Base-by-base conservation (phyloP, 2,329 filamentous ascomycete species). In the Colletotrichum sp. region DNA sequence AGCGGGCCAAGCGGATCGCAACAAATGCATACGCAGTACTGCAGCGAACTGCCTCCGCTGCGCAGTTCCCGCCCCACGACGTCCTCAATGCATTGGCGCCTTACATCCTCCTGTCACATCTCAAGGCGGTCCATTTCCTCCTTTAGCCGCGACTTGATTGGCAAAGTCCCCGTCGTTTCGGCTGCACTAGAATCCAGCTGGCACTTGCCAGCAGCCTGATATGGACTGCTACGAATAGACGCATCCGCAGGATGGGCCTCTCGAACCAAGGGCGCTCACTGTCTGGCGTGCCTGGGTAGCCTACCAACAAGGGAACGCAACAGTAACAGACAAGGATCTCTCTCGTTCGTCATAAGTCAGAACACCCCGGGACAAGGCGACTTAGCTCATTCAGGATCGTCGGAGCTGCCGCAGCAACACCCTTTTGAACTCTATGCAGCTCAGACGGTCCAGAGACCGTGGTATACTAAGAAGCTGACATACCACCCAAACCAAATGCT, bases 81-180 rank as follows among this genome's bases (percentile, higher is more conserved):
- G 52, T 26, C n/a, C 44, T 60, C 55, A 60, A 75, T 72, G 73
- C 68, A 64, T 75, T 75, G 73, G 69, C 73, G 73, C 73, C 73
- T 72, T 75, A 75, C 69, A 34, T 62, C 18, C 24, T 66, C 57
- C 18, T 44, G 55, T 24, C 39, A 63, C 39, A 68, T 63, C 30
- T 52, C 39, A 30, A 66, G 32, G 62, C 36, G 68, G 16, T 39
- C 68, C 36, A 71, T 62, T 44, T 8, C 55, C 16, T 62, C 13
- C n/a, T 28, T 71, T n/a, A 21, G 13, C 34, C 62, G 30, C 13
- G 30, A 39, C 52, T 32, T 72, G 72, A 72, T 75, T 72, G 68
- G 72, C 52, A 67, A 72, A 12, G 4, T 18, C 36, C 44, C 30
- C 24, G 24, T 75, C 39, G n/a, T 26, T 67, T 67, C 39, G 18